Base-by-base conservation (phyloP, 352 stramenopile species). In the Pythium phragmitis region DNA sequence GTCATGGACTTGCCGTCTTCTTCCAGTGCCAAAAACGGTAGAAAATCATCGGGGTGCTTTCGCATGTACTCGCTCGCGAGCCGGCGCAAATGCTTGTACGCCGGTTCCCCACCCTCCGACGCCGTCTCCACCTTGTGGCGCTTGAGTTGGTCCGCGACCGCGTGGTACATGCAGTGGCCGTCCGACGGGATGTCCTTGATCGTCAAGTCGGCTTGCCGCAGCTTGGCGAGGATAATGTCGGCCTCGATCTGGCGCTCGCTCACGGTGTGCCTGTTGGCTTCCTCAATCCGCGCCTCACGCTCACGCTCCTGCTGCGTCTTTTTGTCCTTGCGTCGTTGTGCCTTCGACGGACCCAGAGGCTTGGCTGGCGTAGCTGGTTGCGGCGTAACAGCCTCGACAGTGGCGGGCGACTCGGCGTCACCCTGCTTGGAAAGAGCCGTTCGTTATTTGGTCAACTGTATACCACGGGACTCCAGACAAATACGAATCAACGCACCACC, bases 81-180 rank as follows among this genome's bases (percentile, higher is more conserved):
- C 19, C 74, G 75, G 14, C 91, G 70, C 7, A 97, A 69, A 16
- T 87, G 70, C 60, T 92, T 70, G 74, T 87, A 94, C 30, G 70
- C 70, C 2, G 78, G 74, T 57, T 77, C 65, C 51, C 69, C 7
- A 14, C 34, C 34, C 56, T 36, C 55, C 23, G n/a, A 30, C 26
- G 42, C 23, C 33, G 73, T 48, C 2, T 72, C 52, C 16, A 80
- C 41, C 0, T 68, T 73, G 51, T 86, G 82, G 51, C 83, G 74
- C 57, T 87, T 73, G 65, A 98, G 77, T 69, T 98, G 95, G 61
- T 97, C 85, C 0, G 82, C 95, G 17, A 99, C 87, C 4, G 96
- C 93, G 60, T 98, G 91, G 79, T 99, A 99, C 75, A 99, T 91
- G 76, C 97, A 99, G 81, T 99, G 86, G 4, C 97, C 97, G 72